phyloP scores from a whole-genome alignment of 257 asterid species.

The Nyctanthes arbortristis region DNA sequence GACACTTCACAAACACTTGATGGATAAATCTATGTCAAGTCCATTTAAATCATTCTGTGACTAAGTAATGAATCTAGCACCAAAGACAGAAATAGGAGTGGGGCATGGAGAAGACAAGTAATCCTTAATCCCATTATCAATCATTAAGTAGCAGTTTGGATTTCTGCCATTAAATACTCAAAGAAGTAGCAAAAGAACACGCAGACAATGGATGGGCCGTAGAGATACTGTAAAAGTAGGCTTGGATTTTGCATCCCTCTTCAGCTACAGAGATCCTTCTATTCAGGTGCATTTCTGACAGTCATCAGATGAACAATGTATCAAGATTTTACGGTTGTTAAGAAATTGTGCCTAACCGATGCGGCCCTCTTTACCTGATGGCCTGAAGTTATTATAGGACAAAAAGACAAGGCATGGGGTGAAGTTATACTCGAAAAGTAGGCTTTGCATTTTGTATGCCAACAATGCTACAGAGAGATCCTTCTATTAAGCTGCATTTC shows the following conservation, averaged over 20 bases:
- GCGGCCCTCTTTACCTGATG: background rate
- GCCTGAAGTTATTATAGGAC: background rate
- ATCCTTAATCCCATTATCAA: slow-evolving; percentile 53
- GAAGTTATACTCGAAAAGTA: slow-evolving; percentile 26
- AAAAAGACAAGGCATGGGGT: slow-evolving; percentile 54
- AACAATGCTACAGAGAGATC: slow-evolving; percentile 27
- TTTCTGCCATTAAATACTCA: slow-evolving; percentile 47
- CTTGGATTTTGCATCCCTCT: slow-evolving; percentile 26
- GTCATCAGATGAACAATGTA: slow-evolving; percentile 3
- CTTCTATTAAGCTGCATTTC: slow-evolving; percentile 16
- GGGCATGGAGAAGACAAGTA: slow-evolving; percentile 56
- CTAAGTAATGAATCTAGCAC: slow-evolving; percentile 22
- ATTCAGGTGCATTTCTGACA: slow-evolving; percentile 24
- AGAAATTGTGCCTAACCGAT: background rate
- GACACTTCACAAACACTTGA: background rate
- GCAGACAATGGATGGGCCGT: slow-evolving; percentile 34
- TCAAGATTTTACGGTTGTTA: background rate
- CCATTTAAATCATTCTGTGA: slow-evolving; percentile 3
- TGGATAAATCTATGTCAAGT: slow-evolving; percentile 9
- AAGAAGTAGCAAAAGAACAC: slow-evolving; percentile 27
- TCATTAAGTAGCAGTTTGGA: slow-evolving; percentile 41
- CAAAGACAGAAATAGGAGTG: slow-evolving; percentile 35
- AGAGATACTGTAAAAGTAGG: slow-evolving; percentile 23
- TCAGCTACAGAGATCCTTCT: slow-evolving; percentile 12
- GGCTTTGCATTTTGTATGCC: slow-evolving; percentile 36